Evolutionary conservation across 495 filamentous ascomycete species (phyloP), one percentile per base, ranked within the genome.

Genomic region (Lophiostoma macrostomum): DNA sequence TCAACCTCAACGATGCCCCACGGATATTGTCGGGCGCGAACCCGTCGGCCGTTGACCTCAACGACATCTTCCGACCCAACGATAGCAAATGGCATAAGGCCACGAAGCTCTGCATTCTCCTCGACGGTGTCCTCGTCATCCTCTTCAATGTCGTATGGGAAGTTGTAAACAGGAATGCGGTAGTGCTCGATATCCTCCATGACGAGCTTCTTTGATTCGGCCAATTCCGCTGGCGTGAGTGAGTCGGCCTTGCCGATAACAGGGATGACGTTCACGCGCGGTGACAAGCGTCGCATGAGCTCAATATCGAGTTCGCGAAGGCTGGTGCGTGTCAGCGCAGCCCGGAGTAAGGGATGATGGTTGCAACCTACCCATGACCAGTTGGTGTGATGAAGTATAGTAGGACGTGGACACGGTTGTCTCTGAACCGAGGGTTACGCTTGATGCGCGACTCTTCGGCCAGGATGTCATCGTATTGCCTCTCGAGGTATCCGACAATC

Each of bases 111-210:
- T 47, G 91, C 90, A 63, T 98, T 98, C 74, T 98, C 93, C 74
- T 98, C 93, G 23, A 98, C 91, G 0, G 93, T 98, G 66, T 98
- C 93, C 73, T 98, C 93, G 67, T 98, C 93, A 68, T 98, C 93
- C 74, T 98, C 93, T 74, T 98, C 93, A 53, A 97, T 93, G 68
- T 98, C 93, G 75, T 98, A 98, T 27, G 93, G 93, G 79, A 98
- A 98, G 80, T 98, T 98, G 83, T 98, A 98, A 61, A 98, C 94
- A 30, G 93, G 93, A 64, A 98, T 98, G 70, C 93, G 88, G 79
- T 98, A 98, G 73, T 98, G 93, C 71, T 98, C 93, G 59, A 98
- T 98, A 66, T 98, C 93, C 76, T 98, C 93, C 94, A 98, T 98
- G 64, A 98, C 90, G 43, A 98, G 79, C 77, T 96, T 97, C 82